Base-by-base conservation (phyloP, 768 basidiomycete species). In the Tubosaeta sp. region DNA sequence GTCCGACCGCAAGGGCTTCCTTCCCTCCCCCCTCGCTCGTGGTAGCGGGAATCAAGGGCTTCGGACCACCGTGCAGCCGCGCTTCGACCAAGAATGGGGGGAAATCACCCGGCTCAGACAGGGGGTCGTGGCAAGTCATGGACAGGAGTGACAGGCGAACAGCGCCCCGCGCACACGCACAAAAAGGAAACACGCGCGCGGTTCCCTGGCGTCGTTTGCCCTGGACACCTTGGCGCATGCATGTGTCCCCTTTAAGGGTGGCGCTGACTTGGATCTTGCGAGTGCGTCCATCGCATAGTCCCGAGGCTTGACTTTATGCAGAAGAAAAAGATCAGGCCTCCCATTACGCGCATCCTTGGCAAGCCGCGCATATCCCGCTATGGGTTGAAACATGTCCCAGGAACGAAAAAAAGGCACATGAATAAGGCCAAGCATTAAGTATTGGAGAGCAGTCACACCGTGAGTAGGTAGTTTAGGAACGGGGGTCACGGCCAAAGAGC, bases 401-500 rank as follows among this genome's bases (percentile, higher is more conserved):
- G 51, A 16, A 48, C 35, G 5, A 38, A 6, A 34, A n/a, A 12
- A 27, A 33, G 56, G 43, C 19, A 43, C 43, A 32, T 22, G 13
- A 31, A 17, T 6, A 25, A 54, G 19, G 39, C 52, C 57, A 59
- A 55, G 53, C 22, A 39, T 6, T 11, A 6, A 47, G 27, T 17
- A 42, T 45, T 34, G 22, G 27, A 17, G 29, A 5, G 13, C 33
- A 33, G 22, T 17, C 33, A 17, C 37, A 33, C 51, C 19, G 34
- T 38, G 35, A 39, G 25, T 34, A 26, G n/a, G 35, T 39, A 38
- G 32, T 26, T 22, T 32, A 48, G 49, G 49, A 32, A 60, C 33
- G 31, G 19, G 26, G 29, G 29, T 43, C 33, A 54, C 34, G 63
- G 63, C 14, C 19, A 14, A 46, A 44, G 27, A 7, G 43, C 19